phyloP scores from a whole-genome alignment of 768 basidiomycete genomes.

The Lentinula lateritia region DNA sequence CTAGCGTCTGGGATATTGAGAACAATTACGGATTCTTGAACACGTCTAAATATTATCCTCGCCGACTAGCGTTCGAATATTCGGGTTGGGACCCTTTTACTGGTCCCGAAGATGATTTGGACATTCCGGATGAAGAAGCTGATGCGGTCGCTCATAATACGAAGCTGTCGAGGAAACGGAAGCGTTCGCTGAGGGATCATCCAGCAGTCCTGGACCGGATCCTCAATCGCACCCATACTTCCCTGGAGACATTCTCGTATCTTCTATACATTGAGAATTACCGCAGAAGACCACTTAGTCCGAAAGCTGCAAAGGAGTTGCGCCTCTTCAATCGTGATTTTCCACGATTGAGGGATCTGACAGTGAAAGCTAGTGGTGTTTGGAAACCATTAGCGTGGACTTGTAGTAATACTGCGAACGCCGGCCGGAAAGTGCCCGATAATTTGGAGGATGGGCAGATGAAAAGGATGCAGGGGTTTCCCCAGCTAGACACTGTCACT shows the following conservation, averaged over 20 bases:
- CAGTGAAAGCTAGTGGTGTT: conserved; percentile 3
- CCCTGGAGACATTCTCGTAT: conserved; percentile 11
- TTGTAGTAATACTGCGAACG: neutral
- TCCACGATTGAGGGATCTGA: conserved; percentile 2
- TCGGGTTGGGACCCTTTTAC: neutral
- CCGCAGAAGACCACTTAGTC: conserved; percentile 1
- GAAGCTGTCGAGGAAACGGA: conserved; percentile 1
- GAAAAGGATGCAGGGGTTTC: neutral
- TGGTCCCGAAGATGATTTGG: neutral
- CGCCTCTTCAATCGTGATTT: conserved; percentile 5
- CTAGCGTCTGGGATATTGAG: conserved; percentile 7
- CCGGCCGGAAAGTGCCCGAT: neutral
- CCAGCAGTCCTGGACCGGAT: conserved; percentile 8
- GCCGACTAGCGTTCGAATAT: neutral
- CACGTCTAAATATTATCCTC: neutral
- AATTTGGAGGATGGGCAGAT: neutral
- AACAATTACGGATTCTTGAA: conserved; percentile 9
- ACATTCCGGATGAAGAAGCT: neutral
- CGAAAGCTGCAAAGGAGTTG: neutral
- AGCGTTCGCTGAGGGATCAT: conserved; percentile 2
- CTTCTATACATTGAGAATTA: conserved; percentile 9
- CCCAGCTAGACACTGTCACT: conserved; percentile 7
- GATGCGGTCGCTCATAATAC: neutral
- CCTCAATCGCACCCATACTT: conserved; percentile 6
- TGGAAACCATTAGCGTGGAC: neutral